Evolutionary conservation across 768 basidiomycete genomes (phyloP), one percentile per base, ranked within the genome.

Genomic region (Boletellus ananiceps): DNA sequence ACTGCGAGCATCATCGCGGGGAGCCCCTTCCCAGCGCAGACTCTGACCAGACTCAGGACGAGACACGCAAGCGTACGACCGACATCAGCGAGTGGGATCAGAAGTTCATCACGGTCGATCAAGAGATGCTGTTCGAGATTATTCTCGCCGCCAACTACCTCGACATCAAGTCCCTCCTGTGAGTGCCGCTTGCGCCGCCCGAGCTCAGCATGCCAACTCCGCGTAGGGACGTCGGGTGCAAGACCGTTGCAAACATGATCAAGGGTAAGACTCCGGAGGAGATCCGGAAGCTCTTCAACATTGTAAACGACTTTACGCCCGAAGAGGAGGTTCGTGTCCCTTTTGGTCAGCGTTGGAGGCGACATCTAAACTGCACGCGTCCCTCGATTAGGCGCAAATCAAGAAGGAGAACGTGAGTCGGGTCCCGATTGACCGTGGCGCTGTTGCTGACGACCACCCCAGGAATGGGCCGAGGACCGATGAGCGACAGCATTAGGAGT

Each of bases 171-270:
- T 88, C 94, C 18, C 81, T 98, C 41, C 83, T 98, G 95, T 96
- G 62, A 58, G 89, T 75, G 18, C 23, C 29, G 8, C 19, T 21
- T 5, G 11, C 9, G 14, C 4, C 9, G 23, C 49, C 19, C 40
- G 15, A 44, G 15, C 14, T 29, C 39, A 19, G 19, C 14, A 29
- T 41, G 23, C 51, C 40, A 32, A 52, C 44, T 25, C 27, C 18
- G n/a, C 25, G 33, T 57, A 95, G 93, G 57, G 94, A 96, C 64
- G 92, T 96, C 51, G 94, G 94, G 1, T 96, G 94, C 82, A 95
- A 96, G 78, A 96, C 93, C 4, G 94, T 96, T 5, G 96, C 96
- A 13, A 98, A 98, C 79, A 99, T 98, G 96, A 98, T 99, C 81
- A 98, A 99, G 76, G 96, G 96, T 31, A 99, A 99, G 81, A 95